Base-by-base conservation (phyloP, 352 stramenopile genomes). In the Globisporangium perplexum region DNA sequence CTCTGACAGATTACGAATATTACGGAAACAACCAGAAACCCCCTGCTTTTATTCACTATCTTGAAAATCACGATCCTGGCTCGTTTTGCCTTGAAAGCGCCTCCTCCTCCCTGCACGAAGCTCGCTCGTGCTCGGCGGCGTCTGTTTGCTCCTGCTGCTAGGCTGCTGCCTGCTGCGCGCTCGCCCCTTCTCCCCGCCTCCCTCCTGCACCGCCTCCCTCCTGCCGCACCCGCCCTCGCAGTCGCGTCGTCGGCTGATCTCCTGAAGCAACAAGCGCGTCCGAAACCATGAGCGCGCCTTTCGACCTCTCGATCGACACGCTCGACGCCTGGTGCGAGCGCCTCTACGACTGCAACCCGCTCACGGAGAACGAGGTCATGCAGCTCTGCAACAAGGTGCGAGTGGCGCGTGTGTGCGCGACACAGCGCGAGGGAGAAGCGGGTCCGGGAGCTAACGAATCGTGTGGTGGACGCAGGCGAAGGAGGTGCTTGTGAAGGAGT, bases 401-500 rank as follows among this genome's bases (percentile, higher is more conserved):
- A 4, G 24, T 14, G 18, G 41, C 18, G 15, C 47, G 4, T 20
- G n/a, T n/a, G n/a, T n/a, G n/a, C n/a, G n/a, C n/a, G n/a, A n/a
- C n/a, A n/a, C n/a, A n/a, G n/a, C n/a, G n/a, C n/a, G n/a, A n/a
- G n/a, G n/a, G n/a, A n/a, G n/a, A n/a, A n/a, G n/a, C n/a, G n/a
- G n/a, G n/a, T n/a, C n/a, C n/a, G n/a, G n/a, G n/a, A n/a, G n/a
- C n/a, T n/a, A n/a, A n/a, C n/a, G 26, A 30, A 30, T 6, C 26
- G 26, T 30, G 26, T 30, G 31, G 47, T 38, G 10, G 18, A 7
- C 11, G 20, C 41, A 97, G 76, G 97, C 97, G 38, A 90, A 97
- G 43, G 96, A 99, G 72, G 90, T 98, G 57, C 77, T 99, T 24
- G 83, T 98, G 30, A 86, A 98, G 49, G 97, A 99, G 73, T 97